phyloP scores from a whole-genome alignment of 2,329 filamentous ascomycete genomes.

The Aspergillus oerlinghausenensis region DNA sequence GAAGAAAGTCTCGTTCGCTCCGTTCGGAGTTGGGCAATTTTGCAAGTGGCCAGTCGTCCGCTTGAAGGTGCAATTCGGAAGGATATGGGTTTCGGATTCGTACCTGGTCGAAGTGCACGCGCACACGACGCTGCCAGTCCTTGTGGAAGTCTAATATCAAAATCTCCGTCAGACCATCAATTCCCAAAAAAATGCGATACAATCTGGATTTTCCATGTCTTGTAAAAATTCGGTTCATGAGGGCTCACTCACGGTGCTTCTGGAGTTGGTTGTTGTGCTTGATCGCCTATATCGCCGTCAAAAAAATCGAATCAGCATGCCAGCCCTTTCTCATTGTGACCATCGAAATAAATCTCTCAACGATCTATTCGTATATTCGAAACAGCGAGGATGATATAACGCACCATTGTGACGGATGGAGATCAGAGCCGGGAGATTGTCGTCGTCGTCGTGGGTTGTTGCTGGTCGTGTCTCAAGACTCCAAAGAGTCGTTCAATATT shows the following conservation, averaged over 20 bases:
- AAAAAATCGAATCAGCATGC: slow-evolving; percentile 19
- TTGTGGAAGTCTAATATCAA: slow-evolving; percentile 80
- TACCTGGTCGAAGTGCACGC: slow-evolving; percentile 99
- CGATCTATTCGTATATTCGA: slow-evolving; percentile 7
- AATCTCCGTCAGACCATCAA: slow-evolving; percentile 23
- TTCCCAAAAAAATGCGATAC: slow-evolving; percentile 16
- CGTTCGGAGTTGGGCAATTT: not conserved
- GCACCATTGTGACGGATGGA: slow-evolving; percentile 51
- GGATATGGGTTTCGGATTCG: slow-evolving; percentile 38
- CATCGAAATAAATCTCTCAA: slow-evolving; percentile 2
- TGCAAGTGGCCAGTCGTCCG: slow-evolving; percentile 9
- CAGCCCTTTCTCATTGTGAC: slow-evolving; percentile 1
- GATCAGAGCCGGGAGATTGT: slow-evolving; percentile 46
- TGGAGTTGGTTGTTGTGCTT: slow-evolving; percentile 99
- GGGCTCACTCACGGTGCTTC: slow-evolving; percentile 73
- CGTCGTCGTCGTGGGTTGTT: slow-evolving; percentile 40
- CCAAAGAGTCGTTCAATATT: slow-evolving; percentile 32
- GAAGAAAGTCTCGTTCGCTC: not conserved
- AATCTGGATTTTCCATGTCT: slow-evolving; percentile 14
- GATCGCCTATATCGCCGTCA: slow-evolving; percentile 67
- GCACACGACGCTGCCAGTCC: slow-evolving; percentile 99
- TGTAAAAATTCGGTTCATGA: slow-evolving; percentile 2
- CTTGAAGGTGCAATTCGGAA: slow-evolving; percentile 10
- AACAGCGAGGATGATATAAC: slow-evolving; percentile 22
- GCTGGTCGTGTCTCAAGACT: slow-evolving; percentile 44